phyloP scores from a whole-genome alignment of 257 asterid species.

The Plantago ovata region DNA sequence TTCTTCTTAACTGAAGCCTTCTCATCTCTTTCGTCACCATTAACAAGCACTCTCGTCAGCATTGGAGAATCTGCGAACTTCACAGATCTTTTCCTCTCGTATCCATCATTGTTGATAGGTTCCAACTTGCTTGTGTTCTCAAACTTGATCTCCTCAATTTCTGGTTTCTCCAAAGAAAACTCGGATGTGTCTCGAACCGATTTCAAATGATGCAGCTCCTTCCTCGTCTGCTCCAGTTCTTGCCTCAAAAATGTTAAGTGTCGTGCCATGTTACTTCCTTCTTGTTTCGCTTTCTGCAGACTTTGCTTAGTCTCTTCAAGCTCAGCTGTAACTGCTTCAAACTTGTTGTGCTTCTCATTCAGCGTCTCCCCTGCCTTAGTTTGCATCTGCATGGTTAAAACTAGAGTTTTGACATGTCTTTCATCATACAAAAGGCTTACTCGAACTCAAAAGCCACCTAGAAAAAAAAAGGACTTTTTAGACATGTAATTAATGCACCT shows the following conservation, averaged over 20 bases:
- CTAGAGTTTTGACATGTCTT: too few relatives aligned
- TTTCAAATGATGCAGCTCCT: slow-evolving; percentile 54
- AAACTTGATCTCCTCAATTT: slow-evolving; percentile 58
- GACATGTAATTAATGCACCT: slow-evolving; percentile 30
- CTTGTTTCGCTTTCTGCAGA: slow-evolving; percentile 54
- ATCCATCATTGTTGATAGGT: slow-evolving; percentile 6
- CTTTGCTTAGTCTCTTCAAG: slow-evolving; percentile 52
- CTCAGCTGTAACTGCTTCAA: slow-evolving; percentile 33
- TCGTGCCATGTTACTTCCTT: slow-evolving; percentile 47
- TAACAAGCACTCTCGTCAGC: slow-evolving; percentile 41
- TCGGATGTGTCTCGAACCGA: slow-evolving; percentile 24
- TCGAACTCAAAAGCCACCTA: too few relatives aligned
- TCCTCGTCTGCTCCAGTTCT: slow-evolving; percentile 64
- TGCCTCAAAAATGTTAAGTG: slow-evolving; percentile 48
- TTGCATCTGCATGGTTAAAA: slow-evolving; percentile 49
- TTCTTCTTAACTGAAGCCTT: slow-evolving; percentile 32
- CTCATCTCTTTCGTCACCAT: slow-evolving; percentile 6
- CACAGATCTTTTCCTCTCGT: slow-evolving; percentile 63
- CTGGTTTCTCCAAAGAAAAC: slow-evolving; percentile 27
- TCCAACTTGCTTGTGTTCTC: slow-evolving; percentile 28
- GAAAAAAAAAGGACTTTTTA: too few relatives aligned
- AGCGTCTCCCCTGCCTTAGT: slow-evolving; percentile 22
- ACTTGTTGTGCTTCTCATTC: slow-evolving; percentile 17
- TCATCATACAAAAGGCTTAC: not conserved
- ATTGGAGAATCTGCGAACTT: slow-evolving; percentile 74